Percentiles rank a stretch among this genome's conserved stretches.
Conservation (phyloP, 1,284 basidiomycete genomes). For the Naganishia sp. region DNA sequence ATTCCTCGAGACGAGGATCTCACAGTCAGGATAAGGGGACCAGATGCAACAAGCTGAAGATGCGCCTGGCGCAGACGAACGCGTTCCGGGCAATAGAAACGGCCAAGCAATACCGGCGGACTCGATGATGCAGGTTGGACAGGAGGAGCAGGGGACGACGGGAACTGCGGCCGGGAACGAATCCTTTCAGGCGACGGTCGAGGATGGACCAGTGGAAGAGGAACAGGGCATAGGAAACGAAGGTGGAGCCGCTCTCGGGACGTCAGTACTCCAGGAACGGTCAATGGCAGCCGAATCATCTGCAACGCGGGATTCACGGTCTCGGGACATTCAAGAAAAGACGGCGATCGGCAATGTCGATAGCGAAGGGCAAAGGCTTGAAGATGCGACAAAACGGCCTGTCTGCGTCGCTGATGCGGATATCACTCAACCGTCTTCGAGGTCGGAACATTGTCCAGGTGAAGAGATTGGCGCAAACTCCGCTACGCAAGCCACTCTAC, state of each 20-base stretch:
- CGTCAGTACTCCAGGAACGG: neutral
- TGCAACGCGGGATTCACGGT: neutral
- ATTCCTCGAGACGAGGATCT: neutral
- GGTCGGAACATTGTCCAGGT: too few species aligned
- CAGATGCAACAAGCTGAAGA: neutral
- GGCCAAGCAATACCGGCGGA: neutral
- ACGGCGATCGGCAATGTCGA: neutral
- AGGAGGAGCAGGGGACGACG: neutral
- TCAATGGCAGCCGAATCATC: neutral
- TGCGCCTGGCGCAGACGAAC: neutral
- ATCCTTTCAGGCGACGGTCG: conserved; percentile 11
- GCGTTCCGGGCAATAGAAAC: neutral
- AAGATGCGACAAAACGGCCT: neutral
- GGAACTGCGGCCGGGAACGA: neutral
- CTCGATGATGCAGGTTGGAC: neutral
- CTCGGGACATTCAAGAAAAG: neutral
- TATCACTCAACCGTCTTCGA: too few species aligned
- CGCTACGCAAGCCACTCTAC: too few species aligned
- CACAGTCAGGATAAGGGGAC: neutral
- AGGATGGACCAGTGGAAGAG: conserved; percentile 10
- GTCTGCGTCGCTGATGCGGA: too few species aligned
- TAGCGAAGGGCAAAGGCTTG: neutral
- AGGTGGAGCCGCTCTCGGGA: neutral
- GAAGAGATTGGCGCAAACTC: too few species aligned
- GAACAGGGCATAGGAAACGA: neutral